phyloP scores from a whole-genome alignment of 2,329 filamentous ascomycete genomes.

The Xylariaceae sp. region DNA sequence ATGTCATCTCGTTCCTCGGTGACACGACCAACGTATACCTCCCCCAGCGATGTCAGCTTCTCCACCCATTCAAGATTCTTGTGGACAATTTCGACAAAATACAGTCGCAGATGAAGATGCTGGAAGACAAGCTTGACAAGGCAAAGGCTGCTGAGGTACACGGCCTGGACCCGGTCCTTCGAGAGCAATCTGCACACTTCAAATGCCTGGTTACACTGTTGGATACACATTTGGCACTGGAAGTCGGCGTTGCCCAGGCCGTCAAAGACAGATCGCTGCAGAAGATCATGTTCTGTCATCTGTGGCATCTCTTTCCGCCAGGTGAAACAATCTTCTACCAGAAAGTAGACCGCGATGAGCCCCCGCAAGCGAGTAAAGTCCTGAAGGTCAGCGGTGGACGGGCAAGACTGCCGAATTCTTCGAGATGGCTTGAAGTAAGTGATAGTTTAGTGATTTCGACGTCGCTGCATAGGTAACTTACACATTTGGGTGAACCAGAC shows the following conservation, averaged over 20 bases:
- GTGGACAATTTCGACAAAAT: constrained; percentile 10
- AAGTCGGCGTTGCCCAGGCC: constrained; percentile 7
- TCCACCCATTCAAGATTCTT: constrained; percentile 15
- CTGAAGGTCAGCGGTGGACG: constrained; percentile 13
- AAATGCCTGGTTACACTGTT: constrained; percentile 11
- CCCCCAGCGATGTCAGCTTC: constrained; percentile 11
- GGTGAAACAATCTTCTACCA: constrained; percentile 12
- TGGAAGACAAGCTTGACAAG: constrained; percentile 2
- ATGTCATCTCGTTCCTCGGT: constrained; percentile 8
- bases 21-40: constrained; percentile 4
- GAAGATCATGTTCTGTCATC: constrained; percentile 11
- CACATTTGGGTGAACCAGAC: too few relatives aligned
- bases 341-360: constrained; percentile 8
- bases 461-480: too few relatives aligned
- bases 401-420: constrained; percentile 7
- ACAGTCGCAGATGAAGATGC: background rate
- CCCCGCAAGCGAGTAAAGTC: constrained; percentile 9
- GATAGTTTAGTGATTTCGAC: too few relatives aligned
- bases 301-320: constrained; percentile 13
- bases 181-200: constrained; percentile 9
- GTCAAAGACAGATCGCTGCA: constrained; percentile 3
- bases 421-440: constrained; percentile 1
- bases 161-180: constrained; percentile 2
- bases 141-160: background rate
- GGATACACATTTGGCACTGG: constrained; percentile 8